A percentile compares a stretch with the other conserved stretches of the same genome.
phyloP scores from a whole-genome alignment of 345 rosid species.

The Populus pruinosa region DNA sequence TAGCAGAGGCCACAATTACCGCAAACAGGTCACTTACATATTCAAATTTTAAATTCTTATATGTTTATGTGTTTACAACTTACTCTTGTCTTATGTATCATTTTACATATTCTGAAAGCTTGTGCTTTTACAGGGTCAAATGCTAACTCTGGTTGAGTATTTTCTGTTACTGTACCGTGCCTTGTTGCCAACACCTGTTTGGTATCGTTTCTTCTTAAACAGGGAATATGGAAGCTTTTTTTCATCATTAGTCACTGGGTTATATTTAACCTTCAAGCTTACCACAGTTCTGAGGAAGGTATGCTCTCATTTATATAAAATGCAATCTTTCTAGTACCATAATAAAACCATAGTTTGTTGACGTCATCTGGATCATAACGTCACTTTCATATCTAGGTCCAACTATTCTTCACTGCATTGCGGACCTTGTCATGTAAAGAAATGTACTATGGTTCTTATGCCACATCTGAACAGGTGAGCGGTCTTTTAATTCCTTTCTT shows the following conservation, averaged over 20 bases:
- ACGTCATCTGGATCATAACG: background rate
- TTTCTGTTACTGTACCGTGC: conserved; percentile 67
- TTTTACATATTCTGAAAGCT: background rate
- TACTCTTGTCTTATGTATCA: background rate
- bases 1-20: conserved; percentile 45
- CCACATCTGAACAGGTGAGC: conserved; percentile 55
- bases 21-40: conserved; percentile 43
- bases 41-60: background rate
- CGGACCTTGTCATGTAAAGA: conserved; percentile 50
- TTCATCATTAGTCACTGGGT: conserved; percentile 73
- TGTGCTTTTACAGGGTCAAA: conserved; percentile 57
- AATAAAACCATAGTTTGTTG: background rate
- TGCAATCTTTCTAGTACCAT: background rate
- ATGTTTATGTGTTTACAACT: background rate
- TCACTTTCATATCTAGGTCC: conserved; percentile 35
- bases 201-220: conserved; percentile 86
- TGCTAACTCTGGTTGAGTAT: conserved; percentile 76
- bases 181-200: conserved; percentile 79
- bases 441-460: conserved; percentile 55
- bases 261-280: conserved; percentile 83
- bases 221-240: conserved; percentile 86
- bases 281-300: conserved; percentile 80
- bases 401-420: conserved; percentile 44
- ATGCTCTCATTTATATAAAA: background rate
- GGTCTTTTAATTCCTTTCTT: background rate